Conservation (phyloP, 148 eudicot genomes). For the Polygonum maritimum region DNA sequence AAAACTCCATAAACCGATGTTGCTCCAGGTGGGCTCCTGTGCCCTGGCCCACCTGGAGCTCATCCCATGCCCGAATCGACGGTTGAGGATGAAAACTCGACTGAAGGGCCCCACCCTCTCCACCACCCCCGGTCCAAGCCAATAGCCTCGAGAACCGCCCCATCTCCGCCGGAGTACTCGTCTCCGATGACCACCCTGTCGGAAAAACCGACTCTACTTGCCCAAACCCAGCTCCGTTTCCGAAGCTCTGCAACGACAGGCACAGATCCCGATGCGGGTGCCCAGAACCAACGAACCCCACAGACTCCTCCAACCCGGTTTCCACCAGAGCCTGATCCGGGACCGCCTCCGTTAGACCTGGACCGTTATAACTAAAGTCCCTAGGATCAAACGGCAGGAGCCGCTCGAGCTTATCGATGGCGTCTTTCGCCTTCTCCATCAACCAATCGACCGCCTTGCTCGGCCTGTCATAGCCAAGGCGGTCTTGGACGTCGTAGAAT, state of each 20-base stretch:
- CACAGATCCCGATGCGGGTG: constrained; percentile 32
- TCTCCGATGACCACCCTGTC: constrained; percentile 10
- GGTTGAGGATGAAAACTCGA: constrained; percentile 20
- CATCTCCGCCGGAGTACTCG: constrained; percentile 13
- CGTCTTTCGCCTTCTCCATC: constrained; percentile 28
- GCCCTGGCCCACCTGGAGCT: constrained; percentile 6
- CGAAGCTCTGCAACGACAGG: constrained; percentile 29
- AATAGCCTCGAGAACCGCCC: constrained; percentile 27
- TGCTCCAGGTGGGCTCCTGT: too few species aligned
- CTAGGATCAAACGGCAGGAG: constrained; percentile 35
- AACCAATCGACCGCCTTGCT: constrained; percentile 45
- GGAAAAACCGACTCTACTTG: constrained; percentile 14
- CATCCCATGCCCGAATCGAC: constrained; percentile 14
- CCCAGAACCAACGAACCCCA: constrained; percentile 12
- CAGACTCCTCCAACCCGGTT: background rate
- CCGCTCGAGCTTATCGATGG: constrained; percentile 27
- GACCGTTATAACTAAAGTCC: background rate
- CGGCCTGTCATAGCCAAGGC: constrained; percentile 34
- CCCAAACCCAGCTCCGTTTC: constrained; percentile 13
- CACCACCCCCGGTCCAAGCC: constrained; percentile 20
- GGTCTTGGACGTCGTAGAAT: constrained; percentile 37
- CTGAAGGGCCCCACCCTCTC: constrained; percentile 29
- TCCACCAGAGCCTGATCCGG: background rate
- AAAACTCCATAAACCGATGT: constrained; percentile 30
- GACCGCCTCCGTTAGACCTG: background rate